Evolutionary conservation across 2,329 filamentous ascomycete genomes (phyloP).

Genomic region (Fusarium sp.): DNA sequence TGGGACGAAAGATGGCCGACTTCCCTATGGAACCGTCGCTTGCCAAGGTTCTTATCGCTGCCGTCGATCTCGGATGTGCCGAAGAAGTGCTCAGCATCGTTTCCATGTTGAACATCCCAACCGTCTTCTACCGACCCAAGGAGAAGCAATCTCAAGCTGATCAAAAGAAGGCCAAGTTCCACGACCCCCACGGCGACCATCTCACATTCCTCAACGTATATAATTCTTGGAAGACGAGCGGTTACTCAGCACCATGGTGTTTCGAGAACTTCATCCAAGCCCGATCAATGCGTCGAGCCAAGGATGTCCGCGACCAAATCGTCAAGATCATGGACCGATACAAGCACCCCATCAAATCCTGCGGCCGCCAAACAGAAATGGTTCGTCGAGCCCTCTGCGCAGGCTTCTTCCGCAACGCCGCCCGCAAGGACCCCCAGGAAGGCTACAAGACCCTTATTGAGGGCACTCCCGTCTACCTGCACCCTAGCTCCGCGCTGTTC

Average conservation of each 20-base stretch:
- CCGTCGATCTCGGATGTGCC: slow-evolving; percentile 87
- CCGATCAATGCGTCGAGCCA: slow-evolving; percentile 85
- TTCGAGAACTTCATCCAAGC: slow-evolving; percentile 98
- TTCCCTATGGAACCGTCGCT: slow-evolving; percentile 97
- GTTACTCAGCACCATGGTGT: slow-evolving; percentile 89
- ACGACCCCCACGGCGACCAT: slow-evolving; percentile 94
- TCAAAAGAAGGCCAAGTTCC: slow-evolving; percentile 97
- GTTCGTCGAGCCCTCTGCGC: slow-evolving; percentile 90
- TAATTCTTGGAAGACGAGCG: slow-evolving; percentile 92
- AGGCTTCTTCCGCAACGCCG: slow-evolving; percentile 95
- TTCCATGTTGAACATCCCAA: slow-evolving; percentile 88
- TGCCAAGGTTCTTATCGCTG: slow-evolving; percentile 89
- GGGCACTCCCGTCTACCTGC: slow-evolving; percentile 93
- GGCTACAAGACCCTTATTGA: slow-evolving; percentile 98
- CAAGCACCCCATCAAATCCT: slow-evolving; percentile 82
- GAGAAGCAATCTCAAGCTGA: slow-evolving; percentile 97
- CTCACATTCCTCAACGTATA: slow-evolving; percentile 96
- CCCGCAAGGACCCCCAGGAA: slow-evolving; percentile 94
- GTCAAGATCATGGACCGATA: slow-evolving; percentile 95
- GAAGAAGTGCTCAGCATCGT: slow-evolving; percentile 96
- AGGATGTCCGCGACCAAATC: slow-evolving; percentile 92
- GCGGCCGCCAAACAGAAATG: slow-evolving; percentile 86
- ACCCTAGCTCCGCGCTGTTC: slow-evolving; percentile 90
- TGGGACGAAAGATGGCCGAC: slow-evolving; percentile 97
- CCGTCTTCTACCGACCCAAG: slow-evolving; percentile 93